Base-by-base conservation (phyloP, 192 early-diverging fungal species). In the Coemansia sp. region DNA sequence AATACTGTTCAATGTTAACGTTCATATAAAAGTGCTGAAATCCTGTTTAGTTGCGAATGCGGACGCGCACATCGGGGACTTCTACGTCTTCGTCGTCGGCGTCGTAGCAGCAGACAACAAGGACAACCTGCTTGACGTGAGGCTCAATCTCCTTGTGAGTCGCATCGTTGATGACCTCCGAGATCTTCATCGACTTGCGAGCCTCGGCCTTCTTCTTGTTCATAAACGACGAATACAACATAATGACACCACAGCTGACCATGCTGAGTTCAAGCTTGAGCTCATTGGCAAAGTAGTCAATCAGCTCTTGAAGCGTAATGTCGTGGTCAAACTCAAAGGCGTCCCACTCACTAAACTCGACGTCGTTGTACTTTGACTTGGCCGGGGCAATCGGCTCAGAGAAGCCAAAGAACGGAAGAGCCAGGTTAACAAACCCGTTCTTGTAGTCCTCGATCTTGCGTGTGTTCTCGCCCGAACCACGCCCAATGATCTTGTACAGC, bases 341-440 rank as follows among this genome's bases (percentile, higher is more conserved):
- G 58, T 99, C 97, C 97, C 97, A 99, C 17, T 96, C 78, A 25
- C 85, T 95, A 64, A 86, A 95, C 67, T 93, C 83, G 0, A 52
- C 71, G 49, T 88, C 93, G 61, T 91, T 75, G 76, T 95, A 97
- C 80, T 94, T 85, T 46, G 82, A 73, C 62, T 85, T 91, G n/a
- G 78, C 87, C 4, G 89, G 88, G 14, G 87, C 83, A 62, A 99
- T 92, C 9, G 97, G 97, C 64, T 99, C 97, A 18, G 97, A 99
- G 71, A 99, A 99, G 18, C 88, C 95, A 84, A 97, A 92, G 87
- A 99, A 97, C 19, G 97, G 95, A 48, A 99, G 67, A 1, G 97
- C 95, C 51, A 99, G 71, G 74, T 99, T 97, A 45, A 97, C 80
- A 69, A 99, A 99, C 9, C 95, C 95, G 67, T 99, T 99, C 81